Base-by-base conservation (phyloP, 345 rosid genomes). In the Camelina laxa region DNA sequence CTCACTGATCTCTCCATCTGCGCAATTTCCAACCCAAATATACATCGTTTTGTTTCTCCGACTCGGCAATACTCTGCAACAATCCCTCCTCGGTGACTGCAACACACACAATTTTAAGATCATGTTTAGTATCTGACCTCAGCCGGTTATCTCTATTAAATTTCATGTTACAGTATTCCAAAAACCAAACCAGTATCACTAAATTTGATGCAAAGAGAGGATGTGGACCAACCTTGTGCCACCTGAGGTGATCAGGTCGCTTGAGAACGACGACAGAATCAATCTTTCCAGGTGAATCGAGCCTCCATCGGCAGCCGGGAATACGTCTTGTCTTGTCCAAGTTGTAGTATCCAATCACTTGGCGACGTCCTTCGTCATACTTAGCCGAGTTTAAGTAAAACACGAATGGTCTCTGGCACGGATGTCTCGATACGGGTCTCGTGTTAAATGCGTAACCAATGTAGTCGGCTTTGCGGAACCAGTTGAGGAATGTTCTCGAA, bases 71-170 rank as follows among this genome's bases (percentile, higher is more conserved):
- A 91, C 79, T 80, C 91, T 85, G 82, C 96, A 91, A 50, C 93
- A 91, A 60, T 94, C 93, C 69, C 93, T 88, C 62, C 93, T 90
- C 1, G 91, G 90, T 47, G 95, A 83, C 95, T 90, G 89, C 82
- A 76, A 3, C 69, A 69, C 55, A 31, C 65, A 35, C 10, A 48
- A 7, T 8, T 54, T 73, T 20, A 41, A 20, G 7, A 60, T 59
- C 38, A 24, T 21, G 67, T 65, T 73, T 54, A 21, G 2, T 2
- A 44, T 53, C 13, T 39, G 8, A 62, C 5, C 9, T 2, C 9
- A 54, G 9, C 16, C 55, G 69, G 61, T 62, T 61, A 3, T 22
- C 24, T 16, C n/a, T 24, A 2, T 47, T 6, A 30, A 22, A 48
- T 4, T 4, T 15, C 19, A 22, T 11, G 31, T 44, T 15, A 31